Evolutionary conservation across 225 moss, liverwort and hornwort genomes (phyloP), one percentile per base, ranked within the genome.

Genomic region (Anthoceros angustus): DNA sequence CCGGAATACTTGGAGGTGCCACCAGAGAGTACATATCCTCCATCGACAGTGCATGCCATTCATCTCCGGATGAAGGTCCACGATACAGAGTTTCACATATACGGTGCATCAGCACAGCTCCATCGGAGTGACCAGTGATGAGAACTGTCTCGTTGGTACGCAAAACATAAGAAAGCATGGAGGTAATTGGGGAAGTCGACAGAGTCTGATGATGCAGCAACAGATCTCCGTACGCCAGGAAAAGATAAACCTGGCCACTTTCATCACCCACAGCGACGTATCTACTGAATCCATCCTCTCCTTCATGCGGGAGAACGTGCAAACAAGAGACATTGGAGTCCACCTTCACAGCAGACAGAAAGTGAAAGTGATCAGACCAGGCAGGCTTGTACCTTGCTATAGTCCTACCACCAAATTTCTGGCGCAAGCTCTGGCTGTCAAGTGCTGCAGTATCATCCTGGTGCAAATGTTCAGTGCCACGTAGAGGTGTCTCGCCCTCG

Each of bases 361-460:
- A 88, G 64, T 90, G 87, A 77, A 94, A 90, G 69, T 90, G 81
- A 65, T 90, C 94, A 61, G 84, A 68, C 94, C 94, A 94, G 5
- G 94, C 88, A 62, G 94, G 90, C 75, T 78, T 90, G 18, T 94
- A 94, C 9, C 90, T 81, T 12, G 86, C 90, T 55, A 94, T 74
- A 42, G 85, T 85, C 78, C 87, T 83, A 24, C 82, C 81, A 72
- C 82, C 76, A 15, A 23, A 20, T 7, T 55, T 15, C 55, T 55
- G 18, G 55, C 55, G 7, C n/a, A 55, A 8, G 18, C 10, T 7
- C 8, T 20, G 23, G 18, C 55, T 23, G 18, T 15, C 55, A 55
- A 55, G 23, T 20, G 55, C 55, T 55, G 55, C 23, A 55, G 32
- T 32, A 32, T 32, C 32, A 32, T 32, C 32, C 32, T 15, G 55